A percentile compares a stretch with the other conserved stretches of the same genome.
These are phyloP conservation scores for Fomitopsis betulina DNA, from an alignment of 1,284 basidiomycete species.

Conservation along the genomic window DNA sequence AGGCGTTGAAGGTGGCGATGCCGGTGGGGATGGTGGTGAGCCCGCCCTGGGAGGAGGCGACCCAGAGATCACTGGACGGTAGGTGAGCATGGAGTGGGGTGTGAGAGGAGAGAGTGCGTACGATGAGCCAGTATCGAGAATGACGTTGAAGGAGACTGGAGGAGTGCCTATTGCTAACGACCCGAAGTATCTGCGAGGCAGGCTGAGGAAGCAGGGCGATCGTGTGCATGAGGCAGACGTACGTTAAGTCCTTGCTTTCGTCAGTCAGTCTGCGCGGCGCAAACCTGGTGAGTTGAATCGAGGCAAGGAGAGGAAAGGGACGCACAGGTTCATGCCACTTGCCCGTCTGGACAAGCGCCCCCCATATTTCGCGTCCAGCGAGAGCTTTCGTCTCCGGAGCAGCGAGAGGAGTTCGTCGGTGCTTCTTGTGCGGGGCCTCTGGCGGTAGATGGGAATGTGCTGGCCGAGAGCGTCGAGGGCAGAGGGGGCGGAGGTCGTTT, in stretches of 20 bases:
- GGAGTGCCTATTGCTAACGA: conserved; percentile 40
- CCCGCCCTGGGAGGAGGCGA: conserved; percentile 16
- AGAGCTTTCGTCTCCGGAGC: conserved; percentile 19
- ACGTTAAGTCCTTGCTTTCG: conserved; percentile 26
- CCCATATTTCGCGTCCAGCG: conserved; percentile 25
- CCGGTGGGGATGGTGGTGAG: conserved; percentile 15
- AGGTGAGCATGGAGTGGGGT: too few relatives aligned
- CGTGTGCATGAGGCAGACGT: neutral
- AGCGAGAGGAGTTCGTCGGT: conserved; percentile 16
- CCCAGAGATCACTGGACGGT: too few relatives aligned
- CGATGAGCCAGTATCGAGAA: conserved; percentile 58
- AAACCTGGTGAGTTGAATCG: neutral
- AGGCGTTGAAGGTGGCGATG: conserved; percentile 21
- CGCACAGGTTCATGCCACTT: conserved; percentile 27
- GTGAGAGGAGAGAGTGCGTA: conserved; percentile 19
- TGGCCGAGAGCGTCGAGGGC: conserved; percentile 9
- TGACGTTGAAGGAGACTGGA: conserved; percentile 32
- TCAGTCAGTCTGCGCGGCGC: conserved; percentile 21
- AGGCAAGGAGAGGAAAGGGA: neutral
- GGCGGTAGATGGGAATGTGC: conserved; percentile 20
- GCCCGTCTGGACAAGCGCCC: conserved; percentile 19
- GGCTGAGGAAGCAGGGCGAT: neutral
- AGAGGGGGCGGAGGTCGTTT: conserved; percentile 21
- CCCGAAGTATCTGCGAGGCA: conserved; percentile 31
- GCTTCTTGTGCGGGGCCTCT: conserved; percentile 8